Percentiles rank a stretch among this genome's conserved stretches.
Conservation (phyloP, 768 basidiomycete species). For the Phaffia tasmanica region DNA sequence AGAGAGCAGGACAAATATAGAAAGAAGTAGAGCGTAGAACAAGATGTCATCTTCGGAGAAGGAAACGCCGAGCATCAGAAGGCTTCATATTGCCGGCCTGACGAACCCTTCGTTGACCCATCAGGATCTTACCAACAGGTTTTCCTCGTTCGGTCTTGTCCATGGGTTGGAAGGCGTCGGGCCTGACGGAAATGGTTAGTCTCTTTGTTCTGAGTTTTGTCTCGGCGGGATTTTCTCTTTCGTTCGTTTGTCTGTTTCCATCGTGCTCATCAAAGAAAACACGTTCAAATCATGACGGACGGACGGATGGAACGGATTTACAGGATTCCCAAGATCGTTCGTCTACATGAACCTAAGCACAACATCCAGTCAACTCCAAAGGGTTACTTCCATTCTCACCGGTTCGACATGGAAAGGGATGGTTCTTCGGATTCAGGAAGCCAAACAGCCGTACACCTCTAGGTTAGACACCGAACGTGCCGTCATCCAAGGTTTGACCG, state of each 20-base stretch:
- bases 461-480: constrained; percentile 16
- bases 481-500: constrained; percentile 10
- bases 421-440: constrained; percentile 20
- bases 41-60: no score
- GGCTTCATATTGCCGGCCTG: constrained; percentile 24
- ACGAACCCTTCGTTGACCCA: constrained; percentile 23
- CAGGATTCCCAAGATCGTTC: constrained; percentile 14
- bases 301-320: not conserved
- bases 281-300: not conserved
- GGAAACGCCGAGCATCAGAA: constrained; percentile 4
- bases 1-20: no score
- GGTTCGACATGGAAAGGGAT: constrained; percentile 25
- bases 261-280: not conserved
- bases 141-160: constrained; percentile 19
- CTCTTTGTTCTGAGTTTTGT: not conserved
- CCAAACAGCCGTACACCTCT: constrained; percentile 11
- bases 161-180: constrained; percentile 22
- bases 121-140: constrained; percentile 18
- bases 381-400: constrained; percentile 18
- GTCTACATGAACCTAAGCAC: constrained; percentile 20
- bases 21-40: no score
- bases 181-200: constrained; percentile 22
- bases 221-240: not conserved
- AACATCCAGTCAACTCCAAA: constrained; percentile 15
- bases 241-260: not conserved